These are phyloP conservation scores for Paecilomyces formosus DNA, from an alignment of 2,329 filamentous ascomycete species.

Conservation along the genomic window DNA sequence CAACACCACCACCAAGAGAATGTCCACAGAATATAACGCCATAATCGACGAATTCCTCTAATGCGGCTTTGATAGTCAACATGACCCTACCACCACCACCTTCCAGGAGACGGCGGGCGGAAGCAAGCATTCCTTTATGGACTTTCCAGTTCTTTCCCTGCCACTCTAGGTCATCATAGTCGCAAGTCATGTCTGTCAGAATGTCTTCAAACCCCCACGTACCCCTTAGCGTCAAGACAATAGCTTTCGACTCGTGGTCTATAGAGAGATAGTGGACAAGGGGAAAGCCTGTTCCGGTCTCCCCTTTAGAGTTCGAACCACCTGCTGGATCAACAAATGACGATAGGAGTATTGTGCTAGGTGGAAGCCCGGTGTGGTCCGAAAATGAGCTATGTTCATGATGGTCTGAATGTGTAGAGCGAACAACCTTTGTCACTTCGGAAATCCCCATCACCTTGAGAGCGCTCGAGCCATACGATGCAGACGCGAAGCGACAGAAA, in stretches of 20 bases:
- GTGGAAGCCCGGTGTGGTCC: conserved; percentile 35
- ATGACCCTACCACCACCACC: conserved; percentile 61
- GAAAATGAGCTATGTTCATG: conserved; percentile 41
- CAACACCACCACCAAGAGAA: conserved; percentile 62
- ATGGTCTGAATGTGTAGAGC: conserved; percentile 24
- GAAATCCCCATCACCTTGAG: conserved; percentile 41
- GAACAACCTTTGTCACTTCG: conserved; percentile 21
- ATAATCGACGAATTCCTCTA: conserved; percentile 62
- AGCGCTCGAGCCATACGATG: conserved; percentile 40
- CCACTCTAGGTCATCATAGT: conserved; percentile 57
- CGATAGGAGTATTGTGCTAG: conserved; percentile 51
- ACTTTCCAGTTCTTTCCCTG: conserved; percentile 59
- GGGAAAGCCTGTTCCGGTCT: conserved; percentile 59
- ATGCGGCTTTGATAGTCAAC: conserved; percentile 56
- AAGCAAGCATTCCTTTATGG: conserved; percentile 68
- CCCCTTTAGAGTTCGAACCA: conserved; percentile 57
- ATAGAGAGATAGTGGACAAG: conserved; percentile 67
- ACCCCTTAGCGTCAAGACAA: conserved; percentile 65
- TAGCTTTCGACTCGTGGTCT: conserved; percentile 63
- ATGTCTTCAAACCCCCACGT: conserved; percentile 69
- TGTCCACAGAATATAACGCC: conserved; percentile 63
- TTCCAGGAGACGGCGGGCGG: conserved; percentile 59
- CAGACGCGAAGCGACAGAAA: conserved; percentile 41
- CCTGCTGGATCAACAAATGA: conserved; percentile 65
- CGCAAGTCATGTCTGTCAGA: conserved; percentile 65